A percentile compares a stretch with the other conserved stretches of the same genome.
These are phyloP conservation scores for Fusarium annulatum DNA, from an alignment of 2,329 filamentous ascomycete genomes.

Conservation along the genomic window DNA sequence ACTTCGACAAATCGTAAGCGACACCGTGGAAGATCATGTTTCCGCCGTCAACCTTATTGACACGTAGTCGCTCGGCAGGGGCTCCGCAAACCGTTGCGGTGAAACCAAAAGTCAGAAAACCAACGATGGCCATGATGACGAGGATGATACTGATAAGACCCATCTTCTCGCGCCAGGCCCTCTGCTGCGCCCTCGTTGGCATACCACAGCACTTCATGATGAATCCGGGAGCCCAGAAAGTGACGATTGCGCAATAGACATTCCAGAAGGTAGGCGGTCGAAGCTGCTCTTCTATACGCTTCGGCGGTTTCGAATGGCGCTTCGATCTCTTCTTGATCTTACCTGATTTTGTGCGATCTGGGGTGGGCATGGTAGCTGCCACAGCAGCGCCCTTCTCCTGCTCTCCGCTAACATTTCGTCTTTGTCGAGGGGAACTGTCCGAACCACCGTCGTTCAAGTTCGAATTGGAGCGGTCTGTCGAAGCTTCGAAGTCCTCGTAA, in stretches of 20 bases:
- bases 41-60: constrained; percentile 82
- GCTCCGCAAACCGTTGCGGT: constrained; percentile 85
- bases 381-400: constrained; percentile 49
- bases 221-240: constrained; percentile 93
- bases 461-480: constrained; percentile 64
- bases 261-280: constrained; percentile 92
- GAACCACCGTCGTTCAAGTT: constrained; percentile 60
- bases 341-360: constrained; percentile 60
- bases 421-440: constrained; percentile 56
- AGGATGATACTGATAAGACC: constrained; percentile 94
- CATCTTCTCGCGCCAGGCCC: constrained; percentile 98
- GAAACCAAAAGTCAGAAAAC: constrained; percentile 97
- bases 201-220: constrained; percentile 87
- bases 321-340: constrained; percentile 71
- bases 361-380: constrained; percentile 48
- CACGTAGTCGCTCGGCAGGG: constrained; percentile 77
- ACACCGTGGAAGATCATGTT: constrained; percentile 98
- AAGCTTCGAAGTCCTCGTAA: constrained; percentile 79
- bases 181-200: constrained; percentile 84
- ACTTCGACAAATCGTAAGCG: constrained; percentile 84
- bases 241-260: constrained; percentile 92
- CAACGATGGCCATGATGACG: constrained; percentile 86
- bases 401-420: constrained; percentile 48
- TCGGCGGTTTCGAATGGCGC: constrained; percentile 59
- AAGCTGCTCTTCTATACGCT: constrained; percentile 70